phyloP scores from a whole-genome alignment of 2,329 filamentous ascomycete species.

The Xylariales sp. region DNA sequence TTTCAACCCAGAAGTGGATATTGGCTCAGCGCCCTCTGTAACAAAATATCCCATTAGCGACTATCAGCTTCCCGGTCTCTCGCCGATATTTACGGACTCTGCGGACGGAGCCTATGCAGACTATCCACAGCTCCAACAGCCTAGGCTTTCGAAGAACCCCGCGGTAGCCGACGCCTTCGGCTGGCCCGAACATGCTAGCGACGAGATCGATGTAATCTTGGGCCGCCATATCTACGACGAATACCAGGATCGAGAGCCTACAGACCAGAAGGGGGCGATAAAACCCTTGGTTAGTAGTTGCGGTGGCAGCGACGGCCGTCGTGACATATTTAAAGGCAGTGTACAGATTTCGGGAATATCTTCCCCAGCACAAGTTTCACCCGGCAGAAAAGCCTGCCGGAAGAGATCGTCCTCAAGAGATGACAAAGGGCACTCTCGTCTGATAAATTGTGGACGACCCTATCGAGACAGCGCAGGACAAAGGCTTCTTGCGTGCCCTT shows the following conservation, averaged over 20 bases:
- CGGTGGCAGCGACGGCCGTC: neutral
- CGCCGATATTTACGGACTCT: too few species aligned
- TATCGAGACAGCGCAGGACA: too few species aligned
- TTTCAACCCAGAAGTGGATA: too few species aligned
- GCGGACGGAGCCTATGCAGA: neutral
- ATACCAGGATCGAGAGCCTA: neutral
- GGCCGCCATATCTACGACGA: neutral
- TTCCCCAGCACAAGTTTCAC: neutral
- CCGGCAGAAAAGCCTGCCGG: neutral
- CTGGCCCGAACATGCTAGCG: neutral
- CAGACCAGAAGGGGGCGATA: too few species aligned
- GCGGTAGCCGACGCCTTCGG: neutral
- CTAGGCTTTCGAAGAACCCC: neutral
- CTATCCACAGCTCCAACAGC: neutral
- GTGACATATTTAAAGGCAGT: too few species aligned
- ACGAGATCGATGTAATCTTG: neutral
- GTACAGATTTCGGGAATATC: too few species aligned
- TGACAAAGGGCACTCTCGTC: neutral
- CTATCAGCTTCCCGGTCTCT: too few species aligned
- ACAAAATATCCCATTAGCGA: too few species aligned
- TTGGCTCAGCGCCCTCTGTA: too few species aligned
- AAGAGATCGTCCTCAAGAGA: slow-evolving; percentile 2
- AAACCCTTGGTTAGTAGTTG: neutral
- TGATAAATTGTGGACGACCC: neutral
- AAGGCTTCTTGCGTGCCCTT: too few species aligned